A percentile compares a stretch with the other conserved stretches of the same genome.
These are phyloP conservation scores for Phytopythium vexans DNA, from an alignment of 352 stramenopile genomes.

Conservation along the genomic window DNA sequence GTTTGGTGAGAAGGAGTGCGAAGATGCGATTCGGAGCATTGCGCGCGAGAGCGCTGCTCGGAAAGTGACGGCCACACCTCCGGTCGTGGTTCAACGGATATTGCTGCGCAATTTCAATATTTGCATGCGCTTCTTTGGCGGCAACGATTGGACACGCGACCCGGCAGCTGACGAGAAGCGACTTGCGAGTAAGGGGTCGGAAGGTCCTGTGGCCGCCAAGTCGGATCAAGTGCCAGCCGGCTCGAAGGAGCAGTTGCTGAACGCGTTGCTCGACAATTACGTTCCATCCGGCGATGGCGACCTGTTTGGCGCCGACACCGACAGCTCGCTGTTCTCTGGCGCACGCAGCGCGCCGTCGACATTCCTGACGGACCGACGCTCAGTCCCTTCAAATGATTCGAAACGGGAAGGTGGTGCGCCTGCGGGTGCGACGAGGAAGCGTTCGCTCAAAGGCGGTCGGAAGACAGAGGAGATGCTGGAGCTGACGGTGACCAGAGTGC, in stretches of 20 bases:
- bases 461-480: conserved; percentile 91
- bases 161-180: conserved; percentile 3
- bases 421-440: conserved; percentile 29
- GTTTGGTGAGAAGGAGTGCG: conserved; percentile 81
- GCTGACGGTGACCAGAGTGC: conserved; percentile 72
- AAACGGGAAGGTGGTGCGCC: neutral
- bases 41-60: conserved; percentile 51
- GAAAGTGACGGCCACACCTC: conserved; percentile 40
- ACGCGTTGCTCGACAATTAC: conserved; percentile 82
- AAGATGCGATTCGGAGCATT: conserved; percentile 72
- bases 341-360: conserved; percentile 30
- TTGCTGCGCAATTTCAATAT: conserved; percentile 85
- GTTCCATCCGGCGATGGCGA: conserved; percentile 55
- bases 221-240: conserved; percentile 1
- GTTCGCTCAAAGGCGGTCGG: conserved; percentile 65
- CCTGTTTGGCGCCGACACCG: conserved; percentile 42
- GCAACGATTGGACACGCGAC: conserved; percentile 75
- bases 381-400: conserved; percentile 6
- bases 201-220: conserved; percentile 4
- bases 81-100: conserved; percentile 77
- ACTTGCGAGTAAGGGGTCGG: neutral
- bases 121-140: conserved; percentile 87
- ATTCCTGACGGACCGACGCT: conserved; percentile 6
- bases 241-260: conserved; percentile 73
- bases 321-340: conserved; percentile 36